Evolutionary conservation across 768 basidiomycete genomes (phyloP).

Genomic region (Cystobasidiopsis lactophilus): DNA sequence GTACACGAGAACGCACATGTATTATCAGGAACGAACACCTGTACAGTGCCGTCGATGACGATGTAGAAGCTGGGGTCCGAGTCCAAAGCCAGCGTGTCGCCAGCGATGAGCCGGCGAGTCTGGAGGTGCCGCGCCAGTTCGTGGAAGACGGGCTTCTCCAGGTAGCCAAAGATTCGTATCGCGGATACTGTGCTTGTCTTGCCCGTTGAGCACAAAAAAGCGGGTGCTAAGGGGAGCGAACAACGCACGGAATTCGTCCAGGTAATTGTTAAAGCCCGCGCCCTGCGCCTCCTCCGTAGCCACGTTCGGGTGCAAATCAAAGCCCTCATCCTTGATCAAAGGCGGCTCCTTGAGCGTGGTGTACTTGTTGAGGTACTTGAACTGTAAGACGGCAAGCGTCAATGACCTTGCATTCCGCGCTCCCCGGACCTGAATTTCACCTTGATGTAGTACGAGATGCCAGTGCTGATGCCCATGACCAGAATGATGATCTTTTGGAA

Average conservation of each 20-base stretch:
- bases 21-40: conserved; percentile 53
- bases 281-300: conserved; percentile 40
- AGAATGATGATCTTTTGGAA: conserved; percentile 6
- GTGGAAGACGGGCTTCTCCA: conserved; percentile 96
- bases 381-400: not conserved
- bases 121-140: conserved; percentile 90
- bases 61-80: conserved; percentile 92
- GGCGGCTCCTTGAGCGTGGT: conserved; percentile 26
- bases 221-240: not conserved
- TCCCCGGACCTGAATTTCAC: not conserved
- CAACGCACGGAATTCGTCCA: conserved; percentile 71
- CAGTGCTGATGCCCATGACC: not conserved
- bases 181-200: conserved; percentile 39
- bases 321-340: conserved; percentile 15
- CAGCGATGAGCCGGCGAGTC: conserved; percentile 81
- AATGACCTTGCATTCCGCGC: too few relatives aligned
- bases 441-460: conserved; percentile 7
- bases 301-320: conserved; percentile 57
- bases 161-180: conserved; percentile 87
- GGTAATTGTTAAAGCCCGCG: conserved; percentile 75
- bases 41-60: conserved; percentile 90
- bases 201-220: not conserved
- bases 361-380: conserved; percentile 19
- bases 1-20: conserved; percentile 8
- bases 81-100: conserved; percentile 76